A percentile compares a stretch with the other conserved stretches of the same genome.
These are phyloP conservation scores for Aspergillus heteromorphus DNA, from an alignment of 495 filamentous ascomycete genomes.

Conservation along the genomic window DNA sequence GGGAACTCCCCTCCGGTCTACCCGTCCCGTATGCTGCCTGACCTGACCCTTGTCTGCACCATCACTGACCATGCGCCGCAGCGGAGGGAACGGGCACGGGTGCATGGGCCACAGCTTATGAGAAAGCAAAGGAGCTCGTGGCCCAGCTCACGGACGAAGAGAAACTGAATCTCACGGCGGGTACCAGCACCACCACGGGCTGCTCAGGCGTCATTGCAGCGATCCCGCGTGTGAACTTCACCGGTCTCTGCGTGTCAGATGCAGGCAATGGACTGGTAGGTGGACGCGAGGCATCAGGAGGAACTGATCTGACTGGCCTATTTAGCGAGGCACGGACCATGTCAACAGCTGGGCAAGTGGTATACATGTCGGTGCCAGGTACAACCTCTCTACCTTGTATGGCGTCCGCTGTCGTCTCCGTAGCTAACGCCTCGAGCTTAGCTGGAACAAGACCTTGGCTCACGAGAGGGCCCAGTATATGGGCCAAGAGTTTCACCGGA, in stretches of 20 bases:
- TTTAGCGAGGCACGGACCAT: constrained; percentile 41
- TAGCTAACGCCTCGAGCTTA: constrained; percentile 28
- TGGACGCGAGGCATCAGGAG: background rate
- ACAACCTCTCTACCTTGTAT: background rate
- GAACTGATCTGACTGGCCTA: no score
- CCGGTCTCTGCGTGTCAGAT: constrained; percentile 59
- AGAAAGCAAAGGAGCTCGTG: constrained; percentile 48
- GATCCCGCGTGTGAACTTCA: constrained; percentile 50
- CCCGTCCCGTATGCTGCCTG: constrained; percentile 35
- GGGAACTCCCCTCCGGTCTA: constrained; percentile 50
- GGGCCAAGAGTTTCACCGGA: constrained; percentile 51
- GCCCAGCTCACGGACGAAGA: constrained; percentile 54
- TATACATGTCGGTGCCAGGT: constrained; percentile 49
- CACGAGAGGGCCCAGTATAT: constrained; percentile 44
- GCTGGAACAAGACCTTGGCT: constrained; percentile 53
- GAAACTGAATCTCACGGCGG: constrained; percentile 49
- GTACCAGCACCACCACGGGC: constrained; percentile 52
- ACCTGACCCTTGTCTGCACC: background rate
- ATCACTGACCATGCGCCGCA: background rate
- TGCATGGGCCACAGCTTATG: background rate
- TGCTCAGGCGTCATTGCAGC: constrained; percentile 51
- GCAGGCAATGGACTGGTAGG: constrained; percentile 54
- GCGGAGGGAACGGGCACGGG: background rate
- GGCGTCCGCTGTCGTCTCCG: background rate
- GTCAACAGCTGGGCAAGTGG: constrained; percentile 52